These are phyloP conservation scores for Hypomyces rosellus DNA, from an alignment of 2,329 filamentous ascomycete species.

Conservation along the genomic window DNA sequence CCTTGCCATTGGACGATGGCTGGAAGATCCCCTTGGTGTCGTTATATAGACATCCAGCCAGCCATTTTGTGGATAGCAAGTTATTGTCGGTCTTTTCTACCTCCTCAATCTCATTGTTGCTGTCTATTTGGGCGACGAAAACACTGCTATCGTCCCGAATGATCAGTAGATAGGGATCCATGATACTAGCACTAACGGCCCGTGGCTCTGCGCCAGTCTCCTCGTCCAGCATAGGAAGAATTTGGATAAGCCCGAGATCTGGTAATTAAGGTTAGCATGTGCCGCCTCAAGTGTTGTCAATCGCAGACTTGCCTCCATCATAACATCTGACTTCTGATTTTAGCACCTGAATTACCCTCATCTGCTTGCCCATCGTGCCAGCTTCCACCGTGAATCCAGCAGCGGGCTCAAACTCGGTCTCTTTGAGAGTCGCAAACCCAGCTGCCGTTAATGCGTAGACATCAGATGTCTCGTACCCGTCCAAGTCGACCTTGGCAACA, in stretches of 20 bases:
- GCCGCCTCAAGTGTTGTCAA: not conserved
- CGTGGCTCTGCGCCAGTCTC: slow-evolving; percentile 75
- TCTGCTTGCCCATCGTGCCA: slow-evolving; percentile 72
- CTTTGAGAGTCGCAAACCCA: slow-evolving; percentile 67
- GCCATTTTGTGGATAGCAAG: slow-evolving; percentile 62
- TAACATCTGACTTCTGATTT: slow-evolving; percentile 85
- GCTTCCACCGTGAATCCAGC: slow-evolving; percentile 83
- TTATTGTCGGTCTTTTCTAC: slow-evolving; percentile 57
- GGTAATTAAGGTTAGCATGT: not conserved
- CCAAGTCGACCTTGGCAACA: slow-evolving; percentile 63
- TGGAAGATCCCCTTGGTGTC: slow-evolving; percentile 55
- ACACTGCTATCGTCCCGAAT: slow-evolving; percentile 78
- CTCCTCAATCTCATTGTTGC: slow-evolving; percentile 77
- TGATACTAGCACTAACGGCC: slow-evolving; percentile 74
- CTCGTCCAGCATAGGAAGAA: slow-evolving; percentile 88
- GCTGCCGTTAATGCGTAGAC: slow-evolving; percentile 70
- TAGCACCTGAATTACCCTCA: slow-evolving; percentile 79
- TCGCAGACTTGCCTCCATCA: slow-evolving; percentile 63
- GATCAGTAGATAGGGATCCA: slow-evolving; percentile 78
- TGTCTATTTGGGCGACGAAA: slow-evolving; percentile 70
- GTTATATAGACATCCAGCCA: slow-evolving; percentile 77
- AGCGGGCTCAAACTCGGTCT: slow-evolving; percentile 86
- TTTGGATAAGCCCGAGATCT: slow-evolving; percentile 85
- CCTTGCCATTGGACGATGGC: slow-evolving; percentile 32
- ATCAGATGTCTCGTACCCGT: slow-evolving; percentile 69